Base-by-base conservation (phyloP, 495 filamentous ascomycete genomes). In the Tuber aestivum region DNA sequence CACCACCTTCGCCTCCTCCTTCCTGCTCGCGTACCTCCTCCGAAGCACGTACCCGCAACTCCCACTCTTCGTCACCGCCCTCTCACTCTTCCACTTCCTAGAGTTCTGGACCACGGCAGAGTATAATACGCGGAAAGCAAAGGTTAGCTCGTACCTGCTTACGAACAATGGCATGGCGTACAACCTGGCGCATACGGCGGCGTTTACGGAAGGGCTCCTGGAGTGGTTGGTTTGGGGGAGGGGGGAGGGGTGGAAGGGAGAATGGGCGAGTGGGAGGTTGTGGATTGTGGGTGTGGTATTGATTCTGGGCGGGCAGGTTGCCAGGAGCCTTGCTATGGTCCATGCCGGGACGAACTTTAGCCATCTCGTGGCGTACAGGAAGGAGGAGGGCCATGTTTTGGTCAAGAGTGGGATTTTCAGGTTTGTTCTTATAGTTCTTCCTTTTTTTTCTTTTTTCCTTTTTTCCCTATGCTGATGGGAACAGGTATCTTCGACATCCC, bases 341-440 rank as follows among this genome's bases (percentile, higher is more conserved):
- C 92, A 94, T 74, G 94, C 95, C 4, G 95, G 94, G 1, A 90
- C 89, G 44, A 97, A 93, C 78, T 99, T 99, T 87, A 97, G 95
- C 78, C 95, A 98, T 81, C 87, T 89, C 48, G 91, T 98, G 18
- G 93, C 93, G 83, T 86, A 87, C 38, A 86, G 85, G 73, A 89
- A 88, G 79, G 88, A 87, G 76, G 85, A 89, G 42, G 89, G 86
- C 0, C 95, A 99, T 83, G 87, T 86, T 12, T 87, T 99, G 21
- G 93, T 99, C 48, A 97, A 90, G 16, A 86, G 84, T 50, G 95
- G 95, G 1, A 84, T 90, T 40, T 90, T 90, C 71, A 81, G 82
- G 16, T 77, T 50, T 20, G 48, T 38, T 74, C n/a, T n/a, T 40
- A 4, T 14, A 10, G 20, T 32, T 73, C 40, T 37, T 23, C 10